Conservation (phyloP, 148 eudicot genomes). For the Cornus kousa region DNA sequence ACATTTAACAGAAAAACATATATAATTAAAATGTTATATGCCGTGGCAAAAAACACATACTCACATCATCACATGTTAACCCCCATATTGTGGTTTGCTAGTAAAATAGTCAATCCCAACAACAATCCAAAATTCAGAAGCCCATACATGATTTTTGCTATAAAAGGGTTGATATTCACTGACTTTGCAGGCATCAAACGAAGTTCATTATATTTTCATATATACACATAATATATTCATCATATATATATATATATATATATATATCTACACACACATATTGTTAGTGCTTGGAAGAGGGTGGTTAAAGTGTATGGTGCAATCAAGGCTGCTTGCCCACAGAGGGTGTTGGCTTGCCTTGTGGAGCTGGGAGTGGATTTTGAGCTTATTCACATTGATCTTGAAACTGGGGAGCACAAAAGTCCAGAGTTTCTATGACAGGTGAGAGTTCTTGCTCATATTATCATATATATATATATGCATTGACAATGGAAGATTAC, state of each 20-base stretch:
- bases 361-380: slow-evolving; percentile 55
- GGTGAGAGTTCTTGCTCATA: slow-evolving; percentile 21
- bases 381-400: slow-evolving; percentile 52
- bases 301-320: slow-evolving; percentile 68
- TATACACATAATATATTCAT: not conserved
- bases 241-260: not conserved
- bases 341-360: slow-evolving; percentile 65
- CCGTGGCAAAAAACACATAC: too few relatives aligned
- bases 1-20: too few relatives aligned
- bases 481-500: too few relatives aligned
- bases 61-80: slow-evolving; percentile 4
- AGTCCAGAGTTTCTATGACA: slow-evolving; percentile 49
- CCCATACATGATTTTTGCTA: not conserved
- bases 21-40: too few relatives aligned
- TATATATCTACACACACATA: not conserved
- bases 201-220: not conserved
- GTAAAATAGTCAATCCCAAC: too few relatives aligned
- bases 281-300: slow-evolving; percentile 20
- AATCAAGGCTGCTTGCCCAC: slow-evolving; percentile 64
- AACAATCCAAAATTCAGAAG: too few relatives aligned
- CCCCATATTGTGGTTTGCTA: not conserved
- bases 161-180: not conserved
- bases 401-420: slow-evolving; percentile 56
- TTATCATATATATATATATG: too few relatives aligned
- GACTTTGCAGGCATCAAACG: not conserved